phyloP scores from a whole-genome alignment of 1,284 basidiomycete genomes.

The Spongiforma sp. region DNA sequence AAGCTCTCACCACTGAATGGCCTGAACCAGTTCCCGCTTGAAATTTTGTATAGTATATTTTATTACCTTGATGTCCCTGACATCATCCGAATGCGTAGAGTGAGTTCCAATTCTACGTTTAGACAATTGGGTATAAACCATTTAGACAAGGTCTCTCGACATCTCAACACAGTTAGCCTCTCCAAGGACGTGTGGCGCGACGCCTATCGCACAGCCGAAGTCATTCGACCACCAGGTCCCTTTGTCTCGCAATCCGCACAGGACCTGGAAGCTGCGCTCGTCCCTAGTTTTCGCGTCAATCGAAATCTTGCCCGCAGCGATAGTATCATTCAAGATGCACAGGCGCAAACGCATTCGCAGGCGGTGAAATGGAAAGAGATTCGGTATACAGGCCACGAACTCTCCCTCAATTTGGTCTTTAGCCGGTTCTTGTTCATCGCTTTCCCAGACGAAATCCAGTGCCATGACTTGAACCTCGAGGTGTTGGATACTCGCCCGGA shows the following conservation, averaged over 20 bases:
- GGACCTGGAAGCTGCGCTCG: constrained; percentile 19
- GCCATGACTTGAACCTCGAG: constrained; percentile 24
- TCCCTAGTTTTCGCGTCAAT: constrained; percentile 11
- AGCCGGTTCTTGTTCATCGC: constrained; percentile 23
- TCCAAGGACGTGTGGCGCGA: constrained; percentile 27
- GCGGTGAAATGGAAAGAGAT: not conserved
- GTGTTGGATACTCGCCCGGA: constrained; percentile 9
- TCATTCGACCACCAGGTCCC: constrained; percentile 26
- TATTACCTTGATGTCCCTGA: no score
- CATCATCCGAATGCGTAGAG: no score
- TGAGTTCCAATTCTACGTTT: no score
- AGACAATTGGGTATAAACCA: no score
- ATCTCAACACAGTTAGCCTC: no score
- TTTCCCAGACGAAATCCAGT: constrained; percentile 16
- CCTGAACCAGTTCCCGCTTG: no score
- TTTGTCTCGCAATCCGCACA: constrained; percentile 17
- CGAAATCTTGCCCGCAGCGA: constrained; percentile 10
- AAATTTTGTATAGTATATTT: no score
- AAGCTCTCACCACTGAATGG: no score
- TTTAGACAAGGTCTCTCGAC: no score
- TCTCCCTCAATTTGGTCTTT: constrained; percentile 10
- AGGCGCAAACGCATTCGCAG: not conserved
- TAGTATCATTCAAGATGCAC: not conserved
- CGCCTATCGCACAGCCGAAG: constrained; percentile 16
- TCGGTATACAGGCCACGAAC: not conserved